These are phyloP conservation scores for Hypoxylon lienhwacheense DNA, from an alignment of 495 filamentous ascomycete genomes.

Conservation along the genomic window DNA sequence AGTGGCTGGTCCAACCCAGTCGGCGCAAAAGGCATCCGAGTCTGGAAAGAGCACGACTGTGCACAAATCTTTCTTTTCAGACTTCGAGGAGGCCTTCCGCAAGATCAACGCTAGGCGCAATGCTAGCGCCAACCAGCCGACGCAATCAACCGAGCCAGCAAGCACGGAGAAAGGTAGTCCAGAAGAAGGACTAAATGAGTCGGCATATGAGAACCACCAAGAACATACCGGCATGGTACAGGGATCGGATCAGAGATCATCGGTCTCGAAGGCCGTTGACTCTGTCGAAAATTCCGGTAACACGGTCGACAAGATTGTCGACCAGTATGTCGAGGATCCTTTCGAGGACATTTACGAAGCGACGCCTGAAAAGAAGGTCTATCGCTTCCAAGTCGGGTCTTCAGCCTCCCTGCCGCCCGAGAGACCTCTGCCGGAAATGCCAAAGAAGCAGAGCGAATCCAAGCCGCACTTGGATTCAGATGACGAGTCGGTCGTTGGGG, in stretches of 20 bases:
- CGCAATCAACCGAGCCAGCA: not conserved
- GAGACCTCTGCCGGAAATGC: too few relatives aligned
- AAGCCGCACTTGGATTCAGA: too few relatives aligned
- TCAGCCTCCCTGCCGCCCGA: too few relatives aligned
- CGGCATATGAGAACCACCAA: not conserved
- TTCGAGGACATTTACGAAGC: too few relatives aligned
- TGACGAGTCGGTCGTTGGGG: too few relatives aligned
- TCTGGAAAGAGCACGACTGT: not conserved
- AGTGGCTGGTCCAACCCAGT: too few relatives aligned
- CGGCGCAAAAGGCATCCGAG: not conserved
- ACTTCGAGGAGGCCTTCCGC: slow-evolving; percentile 25
- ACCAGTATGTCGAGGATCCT: slow-evolving; percentile 26
- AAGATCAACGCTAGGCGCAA: slow-evolving; percentile 16
- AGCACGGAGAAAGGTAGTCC: not conserved
- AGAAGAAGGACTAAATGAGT: not conserved
- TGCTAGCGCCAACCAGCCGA: not conserved
- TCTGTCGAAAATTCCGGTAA: slow-evolving; percentile 26
- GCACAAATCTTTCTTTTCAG: slow-evolving; percentile 17
- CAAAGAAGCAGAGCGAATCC: too few relatives aligned
- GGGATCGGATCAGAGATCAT: slow-evolving; percentile 5
- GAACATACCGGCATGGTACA: not conserved
- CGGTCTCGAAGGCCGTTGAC: slow-evolving; percentile 1
- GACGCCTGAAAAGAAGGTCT: too few relatives aligned
- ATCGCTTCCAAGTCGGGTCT: too few relatives aligned
- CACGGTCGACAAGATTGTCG: slow-evolving; percentile 39